Evolutionary conservation across 2,329 filamentous ascomycete genomes (phyloP).

Genomic region (Alternaria tenuissima): DNA sequence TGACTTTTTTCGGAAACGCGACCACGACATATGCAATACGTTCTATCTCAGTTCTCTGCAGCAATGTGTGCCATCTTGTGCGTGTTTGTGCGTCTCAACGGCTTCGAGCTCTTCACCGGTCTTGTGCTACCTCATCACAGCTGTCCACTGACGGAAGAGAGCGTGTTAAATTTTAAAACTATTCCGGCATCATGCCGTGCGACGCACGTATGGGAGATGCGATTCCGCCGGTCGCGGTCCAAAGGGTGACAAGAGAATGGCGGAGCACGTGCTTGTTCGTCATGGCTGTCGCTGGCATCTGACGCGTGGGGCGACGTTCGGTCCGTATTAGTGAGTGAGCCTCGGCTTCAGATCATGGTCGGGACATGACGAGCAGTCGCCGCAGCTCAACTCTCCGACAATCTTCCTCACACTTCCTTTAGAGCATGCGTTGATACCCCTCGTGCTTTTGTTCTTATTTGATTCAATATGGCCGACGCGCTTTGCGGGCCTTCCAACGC

Average conservation of each 20-base stretch:
- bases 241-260: neutral
- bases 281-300: conserved; percentile 6
- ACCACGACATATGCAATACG: neutral
- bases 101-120: conserved; percentile 9
- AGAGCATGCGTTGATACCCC: conserved; percentile 35
- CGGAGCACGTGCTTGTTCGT: conserved; percentile 4
- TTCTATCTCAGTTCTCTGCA: neutral
- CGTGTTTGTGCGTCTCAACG: neutral
- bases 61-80: neutral
- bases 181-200: neutral
- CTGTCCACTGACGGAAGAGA: neutral
- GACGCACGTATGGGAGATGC: neutral
- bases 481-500: conserved; percentile 79
- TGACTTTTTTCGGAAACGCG: neutral
- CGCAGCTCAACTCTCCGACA: neutral
- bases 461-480: conserved; percentile 66
- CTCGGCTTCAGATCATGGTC: conserved; percentile 28
- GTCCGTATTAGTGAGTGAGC: conserved; percentile 22
- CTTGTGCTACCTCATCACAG: neutral
- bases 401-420: conserved; percentile 10
- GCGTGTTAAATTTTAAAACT: neutral
- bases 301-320: conserved; percentile 18
- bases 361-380: conserved; percentile 4
- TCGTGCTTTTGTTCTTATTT: conserved; percentile 17
- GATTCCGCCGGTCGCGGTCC: neutral